Conservation (phyloP, 148 eudicot genomes). For the Rhododendron kiyosumense region DNA sequence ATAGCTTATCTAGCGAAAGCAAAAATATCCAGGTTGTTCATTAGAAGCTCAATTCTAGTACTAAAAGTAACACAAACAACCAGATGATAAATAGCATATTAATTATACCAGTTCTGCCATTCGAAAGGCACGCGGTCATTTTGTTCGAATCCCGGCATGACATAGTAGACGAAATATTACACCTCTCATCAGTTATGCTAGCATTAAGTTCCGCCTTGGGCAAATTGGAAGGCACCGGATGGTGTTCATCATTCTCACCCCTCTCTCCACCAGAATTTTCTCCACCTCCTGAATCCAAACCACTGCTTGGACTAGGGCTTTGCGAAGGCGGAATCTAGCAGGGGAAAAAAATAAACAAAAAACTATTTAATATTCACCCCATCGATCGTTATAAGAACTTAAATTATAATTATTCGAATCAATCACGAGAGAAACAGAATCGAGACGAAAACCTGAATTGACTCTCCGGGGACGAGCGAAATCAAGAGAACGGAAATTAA, state of each 20-base stretch:
- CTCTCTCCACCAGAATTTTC: too few relatives aligned
- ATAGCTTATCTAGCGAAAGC: too few relatives aligned
- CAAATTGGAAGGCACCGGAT: neutral
- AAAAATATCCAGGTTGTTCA: too few relatives aligned
- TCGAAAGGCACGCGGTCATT: constrained; percentile 1
- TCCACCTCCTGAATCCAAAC: neutral
- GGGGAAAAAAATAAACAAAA: neutral
- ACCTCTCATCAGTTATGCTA: neutral
- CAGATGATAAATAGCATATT: neutral
- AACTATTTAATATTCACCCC: neutral
- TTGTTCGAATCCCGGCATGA: neutral
- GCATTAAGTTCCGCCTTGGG: neutral
- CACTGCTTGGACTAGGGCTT: neutral
- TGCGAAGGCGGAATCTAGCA: neutral
- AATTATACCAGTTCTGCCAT: constrained; percentile 9
- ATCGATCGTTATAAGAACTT: neutral
- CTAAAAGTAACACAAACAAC: neutral
- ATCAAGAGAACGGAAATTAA: neutral
- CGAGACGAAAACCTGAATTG: neutral
- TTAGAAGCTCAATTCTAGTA: too few relatives aligned
- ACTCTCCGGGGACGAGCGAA: neutral
- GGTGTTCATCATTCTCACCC: too few relatives aligned
- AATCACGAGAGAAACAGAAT: neutral
- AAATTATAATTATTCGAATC: neutral
- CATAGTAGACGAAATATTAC: neutral